These are phyloP conservation scores for Alternaria incomplexa DNA, from an alignment of 2,329 filamentous ascomycete species.

Conservation along the genomic window DNA sequence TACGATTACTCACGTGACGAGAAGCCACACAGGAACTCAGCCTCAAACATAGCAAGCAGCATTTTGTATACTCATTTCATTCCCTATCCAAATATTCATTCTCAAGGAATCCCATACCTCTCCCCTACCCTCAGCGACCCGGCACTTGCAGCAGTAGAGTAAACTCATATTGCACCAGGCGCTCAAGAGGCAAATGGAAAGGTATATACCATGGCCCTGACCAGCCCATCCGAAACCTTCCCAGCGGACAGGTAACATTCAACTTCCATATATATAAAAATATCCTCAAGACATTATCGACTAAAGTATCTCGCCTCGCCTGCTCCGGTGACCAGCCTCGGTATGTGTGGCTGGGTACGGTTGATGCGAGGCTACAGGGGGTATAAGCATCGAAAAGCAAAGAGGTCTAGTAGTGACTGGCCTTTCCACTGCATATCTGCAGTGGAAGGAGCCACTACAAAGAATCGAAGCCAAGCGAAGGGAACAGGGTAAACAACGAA, in stretches of 20 bases:
- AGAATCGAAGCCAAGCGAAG: conserved; percentile 15
- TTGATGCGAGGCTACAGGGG: conserved; percentile 13
- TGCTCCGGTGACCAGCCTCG: neutral
- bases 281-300: conserved; percentile 39
- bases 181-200: neutral
- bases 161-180: neutral
- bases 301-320: conserved; percentile 8
- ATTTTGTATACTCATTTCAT: conserved; percentile 1
- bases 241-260: conserved; percentile 22
- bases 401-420: conserved; percentile 2
- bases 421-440: neutral
- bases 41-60: too few relatives aligned
- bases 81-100: neutral
- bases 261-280: conserved; percentile 12
- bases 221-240: conserved; percentile 23
- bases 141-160: neutral
- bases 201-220: neutral
- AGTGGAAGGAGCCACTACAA: neutral
- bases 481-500: conserved; percentile 8
- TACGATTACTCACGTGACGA: too few relatives aligned
- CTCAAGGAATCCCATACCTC: neutral
- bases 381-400: conserved; percentile 27
- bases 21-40: too few relatives aligned
- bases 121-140: neutral
- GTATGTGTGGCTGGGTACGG: neutral